These are phyloP conservation scores for Neofusicoccum umdonicola DNA, from an alignment of 2,329 filamentous ascomycete genomes.

Conservation along the genomic window DNA sequence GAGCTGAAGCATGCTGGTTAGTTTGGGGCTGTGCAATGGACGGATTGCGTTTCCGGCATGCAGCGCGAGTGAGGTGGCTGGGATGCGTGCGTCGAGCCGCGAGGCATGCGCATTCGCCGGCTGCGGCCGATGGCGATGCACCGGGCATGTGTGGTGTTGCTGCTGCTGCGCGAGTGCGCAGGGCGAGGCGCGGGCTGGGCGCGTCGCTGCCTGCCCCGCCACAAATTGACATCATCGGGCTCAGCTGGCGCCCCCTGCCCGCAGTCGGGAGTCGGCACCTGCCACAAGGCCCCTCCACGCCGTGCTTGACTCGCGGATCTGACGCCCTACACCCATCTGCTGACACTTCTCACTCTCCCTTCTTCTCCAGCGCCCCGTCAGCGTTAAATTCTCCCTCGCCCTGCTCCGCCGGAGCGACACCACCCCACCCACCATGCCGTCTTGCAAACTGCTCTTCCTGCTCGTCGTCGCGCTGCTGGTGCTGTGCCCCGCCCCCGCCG, in stretches of 20 bases:
- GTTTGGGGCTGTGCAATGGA: neutral
- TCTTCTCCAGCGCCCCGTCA: neutral
- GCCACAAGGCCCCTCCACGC: neutral
- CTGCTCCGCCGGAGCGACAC: neutral
- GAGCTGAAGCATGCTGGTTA: neutral
- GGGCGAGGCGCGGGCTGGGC: no score
- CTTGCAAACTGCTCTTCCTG: slow-evolving; percentile 35
- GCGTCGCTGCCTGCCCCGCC: neutral
- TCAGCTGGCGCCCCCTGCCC: neutral
- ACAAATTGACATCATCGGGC: neutral
- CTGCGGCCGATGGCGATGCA: no score
- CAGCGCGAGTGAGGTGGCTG: neutral
- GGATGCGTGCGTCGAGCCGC: neutral
- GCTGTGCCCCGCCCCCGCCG: slow-evolving; percentile 34
- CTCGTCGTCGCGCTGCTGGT: slow-evolving; percentile 37
- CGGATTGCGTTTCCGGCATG: neutral
- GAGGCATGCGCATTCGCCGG: no score
- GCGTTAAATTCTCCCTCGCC: neutral
- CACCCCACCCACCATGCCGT: slow-evolving; percentile 28
- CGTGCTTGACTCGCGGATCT: neutral
- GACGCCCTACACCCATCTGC: neutral
- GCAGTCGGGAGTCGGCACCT: neutral
- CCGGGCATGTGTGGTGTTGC: no score
- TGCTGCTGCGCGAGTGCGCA: no score
- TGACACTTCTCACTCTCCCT: neutral